Evolutionary conservation across 768 basidiomycete species (phyloP).

Genomic region (Russula earlei): DNA sequence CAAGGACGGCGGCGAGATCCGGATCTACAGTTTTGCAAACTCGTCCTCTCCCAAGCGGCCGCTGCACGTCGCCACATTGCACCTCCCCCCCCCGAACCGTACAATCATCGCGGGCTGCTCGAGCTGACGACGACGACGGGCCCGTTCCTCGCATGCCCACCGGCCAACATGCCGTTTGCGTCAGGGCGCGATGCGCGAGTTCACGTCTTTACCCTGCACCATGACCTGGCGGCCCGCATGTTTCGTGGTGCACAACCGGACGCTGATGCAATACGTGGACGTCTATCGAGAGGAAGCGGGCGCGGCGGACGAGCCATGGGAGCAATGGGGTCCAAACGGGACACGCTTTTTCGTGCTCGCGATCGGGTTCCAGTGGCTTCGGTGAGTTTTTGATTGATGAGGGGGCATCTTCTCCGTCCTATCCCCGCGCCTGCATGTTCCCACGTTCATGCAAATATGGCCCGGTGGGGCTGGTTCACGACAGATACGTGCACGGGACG

Average conservation of each 20-base stretch:
- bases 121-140: slow-evolving; percentile 24
- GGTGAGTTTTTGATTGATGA: too few relatives aligned
- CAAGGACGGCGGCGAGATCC: slow-evolving; percentile 30
- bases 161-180: slow-evolving; percentile 19
- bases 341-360: slow-evolving; percentile 28
- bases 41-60: slow-evolving; percentile 2
- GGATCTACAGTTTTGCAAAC: slow-evolving; percentile 33
- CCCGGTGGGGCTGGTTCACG: not conserved
- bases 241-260: slow-evolving; percentile 29
- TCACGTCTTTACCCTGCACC: slow-evolving; percentile 25
- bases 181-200: slow-evolving; percentile 21
- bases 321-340: slow-evolving; percentile 31
- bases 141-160: slow-evolving; percentile 22
- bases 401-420: not conserved
- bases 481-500: slow-evolving; percentile 33
- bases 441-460: too few relatives aligned
- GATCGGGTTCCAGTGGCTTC: slow-evolving; percentile 32
- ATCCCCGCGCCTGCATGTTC: too few relatives aligned
- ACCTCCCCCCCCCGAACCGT: slow-evolving; percentile 22
- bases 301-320: slow-evolving; percentile 26
- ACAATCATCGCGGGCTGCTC: slow-evolving; percentile 9
- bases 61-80: slow-evolving; percentile 22
- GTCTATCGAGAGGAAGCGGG: not conserved
- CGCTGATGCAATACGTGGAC: slow-evolving; percentile 22
- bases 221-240: slow-evolving; percentile 22